phyloP scores from a whole-genome alignment of 495 filamentous ascomycete genomes.

The Hypomontagnella monticulosa region DNA sequence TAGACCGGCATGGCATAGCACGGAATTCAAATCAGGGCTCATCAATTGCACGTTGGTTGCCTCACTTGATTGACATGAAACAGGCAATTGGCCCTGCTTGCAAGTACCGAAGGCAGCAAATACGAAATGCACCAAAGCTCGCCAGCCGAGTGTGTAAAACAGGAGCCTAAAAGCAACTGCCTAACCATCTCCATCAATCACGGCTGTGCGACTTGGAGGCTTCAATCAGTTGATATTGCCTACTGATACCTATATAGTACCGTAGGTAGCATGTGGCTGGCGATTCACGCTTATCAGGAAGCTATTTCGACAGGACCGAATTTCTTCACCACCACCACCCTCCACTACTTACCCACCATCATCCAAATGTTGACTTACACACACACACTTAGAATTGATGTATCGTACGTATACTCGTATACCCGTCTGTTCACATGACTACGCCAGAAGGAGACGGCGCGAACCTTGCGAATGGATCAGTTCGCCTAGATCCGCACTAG shows the following conservation, averaged over 20 bases:
- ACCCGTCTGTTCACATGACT: conserved; percentile 31
- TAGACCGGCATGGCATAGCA: conserved; percentile 10
- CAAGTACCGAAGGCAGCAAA: conserved; percentile 26
- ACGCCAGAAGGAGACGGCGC: conserved; percentile 20
- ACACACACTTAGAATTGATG: neutral
- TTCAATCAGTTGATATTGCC: conserved; percentile 12
- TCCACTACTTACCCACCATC: too few relatives aligned
- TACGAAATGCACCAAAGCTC: conserved; percentile 1
- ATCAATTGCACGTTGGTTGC: conserved; percentile 9
- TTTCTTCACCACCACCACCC: neutral
- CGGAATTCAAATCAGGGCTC: conserved; percentile 3
- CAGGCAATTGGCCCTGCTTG: conserved; percentile 13
- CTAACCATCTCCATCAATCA: conserved; percentile 27
- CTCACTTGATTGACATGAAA: conserved; percentile 28
- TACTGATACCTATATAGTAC: neutral
- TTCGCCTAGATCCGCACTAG: conserved; percentile 41
- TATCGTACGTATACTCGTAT: neutral
- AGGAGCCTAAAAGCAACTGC: conserved; percentile 37
- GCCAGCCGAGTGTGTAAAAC: conserved; percentile 11
- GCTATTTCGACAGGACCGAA: conserved; percentile 5
- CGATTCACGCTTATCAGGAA: conserved; percentile 20
- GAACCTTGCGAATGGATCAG: conserved; percentile 16
- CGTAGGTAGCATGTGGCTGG: conserved; percentile 4
- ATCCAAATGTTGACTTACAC: too few relatives aligned
- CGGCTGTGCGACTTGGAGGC: conserved; percentile 9